These are phyloP conservation scores for Sporisorium exsertum DNA, from an alignment of 1,284 basidiomycete species.

Conservation along the genomic window DNA sequence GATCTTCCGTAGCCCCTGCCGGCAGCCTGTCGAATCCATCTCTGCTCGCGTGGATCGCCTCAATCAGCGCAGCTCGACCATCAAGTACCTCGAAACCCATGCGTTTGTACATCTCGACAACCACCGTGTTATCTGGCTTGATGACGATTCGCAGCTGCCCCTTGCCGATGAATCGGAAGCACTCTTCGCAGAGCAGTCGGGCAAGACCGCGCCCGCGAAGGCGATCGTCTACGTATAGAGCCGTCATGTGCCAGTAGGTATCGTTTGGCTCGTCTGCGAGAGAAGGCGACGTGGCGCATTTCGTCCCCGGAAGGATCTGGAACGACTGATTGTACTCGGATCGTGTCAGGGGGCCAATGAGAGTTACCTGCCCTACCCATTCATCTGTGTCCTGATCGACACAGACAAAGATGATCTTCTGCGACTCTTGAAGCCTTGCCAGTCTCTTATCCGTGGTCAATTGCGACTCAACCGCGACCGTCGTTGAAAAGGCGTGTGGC, in stretches of 20 bases:
- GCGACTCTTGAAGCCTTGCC: conserved; percentile 10
- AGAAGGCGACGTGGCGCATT: conserved; percentile 1
- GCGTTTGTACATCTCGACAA: conserved; percentile 26
- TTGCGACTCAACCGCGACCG: conserved; percentile 12
- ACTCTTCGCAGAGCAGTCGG: conserved; percentile 14
- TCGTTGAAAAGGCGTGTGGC: conserved; percentile 28
- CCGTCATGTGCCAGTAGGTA: conserved; percentile 28
- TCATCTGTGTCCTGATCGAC: not conserved
- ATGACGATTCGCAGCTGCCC: conserved; percentile 29
- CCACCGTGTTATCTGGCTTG: conserved; percentile 23
- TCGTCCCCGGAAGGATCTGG: not conserved
- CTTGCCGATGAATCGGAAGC: conserved; percentile 10
- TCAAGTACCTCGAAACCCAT: conserved; percentile 16
- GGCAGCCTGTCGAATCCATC: conserved; percentile 15
- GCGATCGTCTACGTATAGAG: conserved; percentile 26
- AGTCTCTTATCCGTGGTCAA: conserved; percentile 6
- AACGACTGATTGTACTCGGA: conserved; percentile 19
- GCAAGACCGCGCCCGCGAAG: conserved; percentile 20
- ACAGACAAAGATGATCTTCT: conserved; percentile 22
- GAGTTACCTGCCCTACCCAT: conserved; percentile 21
- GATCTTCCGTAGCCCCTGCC: not conserved
- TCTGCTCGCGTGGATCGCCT: conserved; percentile 21
- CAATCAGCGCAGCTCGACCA: conserved; percentile 8
- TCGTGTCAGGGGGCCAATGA: conserved; percentile 14
- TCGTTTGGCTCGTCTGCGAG: not conserved